Evolutionary conservation across 192 early-diverging fungal genomes (phyloP), one percentile per base, ranked within the genome.

Genomic region (Polychytrium aggregatum): DNA sequence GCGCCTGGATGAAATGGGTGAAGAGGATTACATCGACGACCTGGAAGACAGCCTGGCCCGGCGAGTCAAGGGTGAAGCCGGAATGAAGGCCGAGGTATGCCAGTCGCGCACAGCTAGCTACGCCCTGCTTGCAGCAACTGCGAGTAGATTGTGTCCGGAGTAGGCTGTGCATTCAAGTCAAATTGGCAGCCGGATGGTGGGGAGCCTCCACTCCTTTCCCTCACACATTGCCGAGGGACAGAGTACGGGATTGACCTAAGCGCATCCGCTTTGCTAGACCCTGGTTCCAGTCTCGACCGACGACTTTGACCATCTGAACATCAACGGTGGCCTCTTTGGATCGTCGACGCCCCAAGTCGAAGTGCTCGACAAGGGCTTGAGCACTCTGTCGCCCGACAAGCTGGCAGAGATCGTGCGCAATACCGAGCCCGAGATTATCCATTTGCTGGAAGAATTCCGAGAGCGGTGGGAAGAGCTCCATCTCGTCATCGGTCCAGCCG

Each of bases 1-100:
- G 56, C 78, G 80, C 34, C 57, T 90, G 26, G 77, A 81, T 40
- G 73, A 65, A 26, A 78, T 93, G 68, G 70, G 81, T 27, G 92
- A 93, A 57, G 83, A 74, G 43, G 92, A 97, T 72, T 93, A 90
- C 55, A 66, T 92, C 37, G 85, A 82, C 34, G 73, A 71, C 52
- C 59, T 71, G 25, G 66, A 44, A 14, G 63, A 67, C 10, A 52
- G 29, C 27, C 38, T 66, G 22, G 47, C 20, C 14, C 42, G 38
- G 34, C 42, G 50, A 20, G 11, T 8, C 6, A 33, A 33, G 31
- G 11, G 6, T 11, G 11, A 33, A 11, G 11, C 31, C n/a, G n/a
- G n/a, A 11, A 33, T 11, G 6, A 33, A 4, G 31, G 31, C 31
- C 31, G 11, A 4, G 11, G 31, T 11, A 33, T 4, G 6, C 6